Evolutionary conservation across 805 yeast genomes (phyloP), one percentile per base, ranked within the genome.

Genomic region (Pichia eremophila): DNA sequence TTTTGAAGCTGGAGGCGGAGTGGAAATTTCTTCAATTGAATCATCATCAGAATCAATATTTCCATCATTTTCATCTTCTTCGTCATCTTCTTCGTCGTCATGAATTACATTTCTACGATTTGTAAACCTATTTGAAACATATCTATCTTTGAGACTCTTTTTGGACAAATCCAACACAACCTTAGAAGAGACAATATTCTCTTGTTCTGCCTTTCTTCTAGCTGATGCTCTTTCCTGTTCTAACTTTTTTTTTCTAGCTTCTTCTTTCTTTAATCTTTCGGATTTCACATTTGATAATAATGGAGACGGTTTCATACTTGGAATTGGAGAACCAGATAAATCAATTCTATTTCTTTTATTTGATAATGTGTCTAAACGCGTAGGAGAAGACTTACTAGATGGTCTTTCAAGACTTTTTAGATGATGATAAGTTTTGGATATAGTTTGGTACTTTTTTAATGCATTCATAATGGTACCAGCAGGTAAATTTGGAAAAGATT

Each of bases 401-500:
- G 36, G 3, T 6, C 5, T 34, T 8, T 34, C 36, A 34, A 34
- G 36, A 34, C 36, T 40, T 12, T 58, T 48, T 40, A 68, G 49
- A 41, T 57, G 57, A 11, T 54, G 50, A 11, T 64, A 56, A 2
- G 69, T 62, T 38, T 63, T 67, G 46, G 67, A 50, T 8, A 67
- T 47, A 15, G 65, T 57, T 1, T 63, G 61, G 39, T 64, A 57
- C 0, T 52, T 52, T 46, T 61, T 66, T 44, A 65, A 55, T 9
- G 67, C 63, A 11, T 57, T 55, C 11, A 63, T 50, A n/a, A 68
- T 61, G 5, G 62, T 56, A 4, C 59, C 45, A 8, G 59, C 64
- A 11, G 62, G 48, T 14, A 61, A 44, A n/a, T 57, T 48, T 0
- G 72, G 72, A 43, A 55, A 68, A 36, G 58, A 57, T 37, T 62